Conservation (phyloP, 2,329 filamentous ascomycete species). For the Xylaria arbuscula region DNA sequence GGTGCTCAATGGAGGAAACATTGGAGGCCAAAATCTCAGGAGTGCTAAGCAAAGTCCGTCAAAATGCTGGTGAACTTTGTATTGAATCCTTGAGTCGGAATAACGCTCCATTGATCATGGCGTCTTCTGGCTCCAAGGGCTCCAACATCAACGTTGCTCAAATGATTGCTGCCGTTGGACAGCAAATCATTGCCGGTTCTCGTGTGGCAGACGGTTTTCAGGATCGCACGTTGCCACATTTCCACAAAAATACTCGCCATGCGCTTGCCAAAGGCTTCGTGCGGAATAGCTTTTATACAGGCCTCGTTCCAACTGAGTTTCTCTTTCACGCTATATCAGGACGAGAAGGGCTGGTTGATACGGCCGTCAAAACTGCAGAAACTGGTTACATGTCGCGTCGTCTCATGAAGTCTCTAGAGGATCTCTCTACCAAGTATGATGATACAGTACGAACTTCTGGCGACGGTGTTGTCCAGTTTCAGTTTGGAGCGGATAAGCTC, state of each 20-base stretch:
- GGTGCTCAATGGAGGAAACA: conserved; percentile 91
- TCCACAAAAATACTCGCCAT: conserved; percentile 90
- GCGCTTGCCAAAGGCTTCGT: conserved; percentile 98
- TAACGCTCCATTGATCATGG: conserved; percentile 96
- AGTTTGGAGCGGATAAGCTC: conserved; percentile 94
- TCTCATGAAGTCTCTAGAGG: conserved; percentile 97
- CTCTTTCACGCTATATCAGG: conserved; percentile 98
- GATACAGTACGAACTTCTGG: conserved; percentile 93
- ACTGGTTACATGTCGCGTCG: conserved; percentile 99
- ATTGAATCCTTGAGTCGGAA: conserved; percentile 88
- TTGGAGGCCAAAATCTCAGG: conserved; percentile 91
- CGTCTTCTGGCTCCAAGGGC: conserved; percentile 95
- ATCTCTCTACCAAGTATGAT: conserved; percentile 93
- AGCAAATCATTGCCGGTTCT: conserved; percentile 95
- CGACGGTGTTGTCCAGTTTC: conserved; percentile 92
- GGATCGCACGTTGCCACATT: conserved; percentile 93
- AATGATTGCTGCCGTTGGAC: conserved; percentile 97
- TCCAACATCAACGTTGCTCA: conserved; percentile 98
- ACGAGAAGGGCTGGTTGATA: conserved; percentile 98
- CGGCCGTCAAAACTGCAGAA: conserved; percentile 97
- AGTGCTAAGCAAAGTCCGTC: conserved; percentile 90
- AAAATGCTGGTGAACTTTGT: conserved; percentile 90
- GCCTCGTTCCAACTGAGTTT: conserved; percentile 90
- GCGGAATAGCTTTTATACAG: conserved; percentile 95
- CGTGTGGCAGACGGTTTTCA: conserved; percentile 97